Evolutionary conservation across 2,329 filamentous ascomycete species (phyloP).

Genomic region (Trichoderma sp.): DNA sequence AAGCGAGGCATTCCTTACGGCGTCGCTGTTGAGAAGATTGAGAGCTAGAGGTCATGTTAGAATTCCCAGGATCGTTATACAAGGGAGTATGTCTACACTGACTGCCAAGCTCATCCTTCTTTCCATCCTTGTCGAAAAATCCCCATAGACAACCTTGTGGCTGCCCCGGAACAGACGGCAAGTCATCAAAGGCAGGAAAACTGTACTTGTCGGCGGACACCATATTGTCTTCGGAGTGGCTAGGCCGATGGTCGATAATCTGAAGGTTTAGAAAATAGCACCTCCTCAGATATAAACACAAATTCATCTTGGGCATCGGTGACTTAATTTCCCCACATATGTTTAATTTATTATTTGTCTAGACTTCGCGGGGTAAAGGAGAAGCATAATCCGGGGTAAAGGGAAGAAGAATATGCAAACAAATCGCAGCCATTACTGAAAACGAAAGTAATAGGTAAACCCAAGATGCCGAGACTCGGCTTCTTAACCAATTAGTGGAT

Average conservation of each 20-base stretch:
- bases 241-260: background rate
- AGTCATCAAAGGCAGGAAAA: background rate
- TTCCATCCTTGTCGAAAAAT: background rate
- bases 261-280: background rate
- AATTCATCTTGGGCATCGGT: background rate
- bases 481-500: background rate
- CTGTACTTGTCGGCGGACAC: background rate
- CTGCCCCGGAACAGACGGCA: constrained; percentile 1
- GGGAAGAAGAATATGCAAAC: background rate
- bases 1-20: background rate
- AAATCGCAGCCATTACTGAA: background rate
- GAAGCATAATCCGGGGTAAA: background rate
- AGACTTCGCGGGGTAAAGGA: background rate
- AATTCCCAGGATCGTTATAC: background rate
- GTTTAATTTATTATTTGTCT: background rate
- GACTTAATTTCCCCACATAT: background rate
- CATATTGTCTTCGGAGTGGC: background rate
- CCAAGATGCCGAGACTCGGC: background rate
- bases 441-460: background rate
- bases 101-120: constrained; percentile 1
- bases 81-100: background rate
- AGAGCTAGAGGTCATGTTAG: background rate
- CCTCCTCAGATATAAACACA: background rate
- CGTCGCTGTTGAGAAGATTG: background rate
- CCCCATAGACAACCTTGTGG: background rate